phyloP scores from a whole-genome alignment of 805 yeast genomes.

The Candida arabinofermentans region DNA sequence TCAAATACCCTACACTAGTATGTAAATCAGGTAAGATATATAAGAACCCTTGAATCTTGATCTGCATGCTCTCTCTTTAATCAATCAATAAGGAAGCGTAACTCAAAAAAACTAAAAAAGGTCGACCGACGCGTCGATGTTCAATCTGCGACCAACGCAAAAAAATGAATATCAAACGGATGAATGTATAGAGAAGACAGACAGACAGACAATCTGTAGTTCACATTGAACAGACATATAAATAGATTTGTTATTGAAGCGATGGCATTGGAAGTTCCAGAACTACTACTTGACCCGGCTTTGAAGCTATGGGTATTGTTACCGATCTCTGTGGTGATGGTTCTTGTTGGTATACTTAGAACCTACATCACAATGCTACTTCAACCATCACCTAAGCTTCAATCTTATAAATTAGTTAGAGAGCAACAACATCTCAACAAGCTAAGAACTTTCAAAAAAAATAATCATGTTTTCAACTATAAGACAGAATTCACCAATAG shows the following conservation, averaged over 20 bases:
- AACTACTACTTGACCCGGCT: slow-evolving; percentile 70
- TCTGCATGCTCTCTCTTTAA: too few species aligned
- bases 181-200: too few species aligned
- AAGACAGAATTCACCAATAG: slow-evolving; percentile 50
- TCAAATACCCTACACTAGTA: not conserved
- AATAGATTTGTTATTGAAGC: too few species aligned
- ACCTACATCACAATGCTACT: slow-evolving; percentile 62
- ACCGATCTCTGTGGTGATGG: slow-evolving; percentile 89
- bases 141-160: too few species aligned
- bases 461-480: slow-evolving; percentile 43
- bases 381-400: slow-evolving; percentile 53
- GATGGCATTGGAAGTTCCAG: slow-evolving; percentile 35
- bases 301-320: slow-evolving; percentile 85
- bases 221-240: too few species aligned
- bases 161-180: too few species aligned
- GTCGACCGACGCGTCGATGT: too few species aligned
- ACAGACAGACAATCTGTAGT: too few species aligned
- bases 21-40: too few species aligned
- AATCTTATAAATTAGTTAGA: slow-evolving; percentile 45
- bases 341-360: slow-evolving; percentile 76
- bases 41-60: too few species aligned
- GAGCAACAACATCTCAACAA: slow-evolving; percentile 64
- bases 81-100: too few species aligned
- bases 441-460: slow-evolving; percentile 53
- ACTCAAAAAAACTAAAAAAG: too few species aligned